These are phyloP conservation scores for Bipolaris cookei DNA, from an alignment of 2,329 filamentous ascomycete genomes.

Conservation along the genomic window DNA sequence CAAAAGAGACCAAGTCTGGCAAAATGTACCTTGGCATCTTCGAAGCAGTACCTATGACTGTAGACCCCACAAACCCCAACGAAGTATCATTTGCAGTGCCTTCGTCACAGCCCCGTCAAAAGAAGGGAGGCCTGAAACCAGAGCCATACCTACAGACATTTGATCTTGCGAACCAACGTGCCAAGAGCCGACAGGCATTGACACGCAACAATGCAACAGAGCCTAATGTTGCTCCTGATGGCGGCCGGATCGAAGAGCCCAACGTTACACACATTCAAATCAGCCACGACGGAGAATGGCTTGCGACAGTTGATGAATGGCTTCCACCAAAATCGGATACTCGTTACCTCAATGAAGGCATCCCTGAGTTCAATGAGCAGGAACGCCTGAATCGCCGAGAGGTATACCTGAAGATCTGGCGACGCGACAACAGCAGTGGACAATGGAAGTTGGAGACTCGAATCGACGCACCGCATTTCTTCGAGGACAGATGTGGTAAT, in stretches of 20 bases:
- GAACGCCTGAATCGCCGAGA: slow-evolving; percentile 65
- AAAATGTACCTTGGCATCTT: slow-evolving; percentile 32
- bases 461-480: slow-evolving; percentile 78
- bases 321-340: slow-evolving; percentile 73
- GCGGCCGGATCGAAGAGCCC: slow-evolving; percentile 76
- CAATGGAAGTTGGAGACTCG: slow-evolving; percentile 79
- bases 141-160: slow-evolving; percentile 80
- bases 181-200: slow-evolving; percentile 84
- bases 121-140: slow-evolving; percentile 41
- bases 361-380: slow-evolving; percentile 51
- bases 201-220: slow-evolving; percentile 87
- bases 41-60: slow-evolving; percentile 44
- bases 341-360: slow-evolving; percentile 58
- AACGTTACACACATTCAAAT: slow-evolving; percentile 76
- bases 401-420: slow-evolving; percentile 91
- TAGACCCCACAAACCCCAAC: slow-evolving; percentile 51
- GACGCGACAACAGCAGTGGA: slow-evolving; percentile 61
- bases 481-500: slow-evolving; percentile 56
- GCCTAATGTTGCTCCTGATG: slow-evolving; percentile 74
- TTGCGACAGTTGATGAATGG: slow-evolving; percentile 94
- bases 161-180: slow-evolving; percentile 78
- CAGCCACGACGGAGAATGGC: slow-evolving; percentile 82
- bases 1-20: slow-evolving; percentile 26
- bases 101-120: slow-evolving; percentile 55
- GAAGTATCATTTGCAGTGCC: slow-evolving; percentile 58